Base-by-base conservation (phyloP, 805 yeast genomes). In the Scheffersomyces spartinae region DNA sequence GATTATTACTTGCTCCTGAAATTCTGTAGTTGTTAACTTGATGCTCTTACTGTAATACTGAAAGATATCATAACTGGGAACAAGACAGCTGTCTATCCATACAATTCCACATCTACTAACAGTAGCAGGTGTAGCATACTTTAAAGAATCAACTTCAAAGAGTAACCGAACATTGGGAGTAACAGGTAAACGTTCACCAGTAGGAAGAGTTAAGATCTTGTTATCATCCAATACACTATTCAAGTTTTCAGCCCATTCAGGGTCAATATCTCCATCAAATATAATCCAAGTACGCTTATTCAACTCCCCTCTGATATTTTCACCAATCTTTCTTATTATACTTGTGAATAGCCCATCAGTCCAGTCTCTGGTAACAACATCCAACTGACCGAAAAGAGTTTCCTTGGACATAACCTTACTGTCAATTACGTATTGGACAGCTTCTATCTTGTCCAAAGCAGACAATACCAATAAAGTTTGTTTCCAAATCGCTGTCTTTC, bases 221-320 rank as follows among this genome's bases (percentile, higher is more conserved):
- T 85, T 88, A 37, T 88, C 97, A 50, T 88, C 97, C 10, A 88
- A 58, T 7, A 85, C 91, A 54, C 94, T 79, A 53, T 88, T 88
- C 35, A 88, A 55, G 29, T 79, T 78, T 40, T 88, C 97, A 1
- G 83, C 83, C 94, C 96, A 88, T 20, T 71, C 74, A 0, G 97
- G 96, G 43, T 88, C 96, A 18, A 88, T 69, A 39, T 84, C 95
- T 20, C 96, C 93, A 49, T 88, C 96, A 43, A 88, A 80, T 0
- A 86, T 64, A 31, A 88, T 64, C 91, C 94, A 85, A 9, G 74
- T 62, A 3, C 61, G 47, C 31, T 66, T 71, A 2, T 52, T 34
- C 6, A 45, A 37, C 33, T 79, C 86, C 1, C 83, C 84, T 22
- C 79, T 54, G 9, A 67, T 36, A 33, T 74, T 74, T 3, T 62